Percentiles rank a stretch among this genome's conserved stretches.
These are phyloP conservation scores for Patellifolia procumbens DNA, from an alignment of 179 eudicot species.

Conservation along the genomic window DNA sequence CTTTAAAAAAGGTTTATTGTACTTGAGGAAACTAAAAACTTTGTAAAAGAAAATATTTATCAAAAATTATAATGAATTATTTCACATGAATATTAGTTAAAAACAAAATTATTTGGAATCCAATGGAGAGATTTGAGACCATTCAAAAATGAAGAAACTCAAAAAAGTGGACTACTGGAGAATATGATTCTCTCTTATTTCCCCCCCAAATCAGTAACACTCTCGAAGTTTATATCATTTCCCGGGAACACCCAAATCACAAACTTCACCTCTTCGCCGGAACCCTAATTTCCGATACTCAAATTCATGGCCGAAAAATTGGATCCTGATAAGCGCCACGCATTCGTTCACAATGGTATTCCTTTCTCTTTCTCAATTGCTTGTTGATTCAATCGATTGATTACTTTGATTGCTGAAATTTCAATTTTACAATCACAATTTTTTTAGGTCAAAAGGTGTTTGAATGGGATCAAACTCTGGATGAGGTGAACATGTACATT, in stretches of 20 bases:
- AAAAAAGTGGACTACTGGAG: no score
- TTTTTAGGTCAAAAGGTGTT: conserved; percentile 83
- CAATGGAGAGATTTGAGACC: no score
- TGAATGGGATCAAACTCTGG: conserved; percentile 97
- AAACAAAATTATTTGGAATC: no score
- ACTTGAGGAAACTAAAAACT: no score
- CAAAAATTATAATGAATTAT: no score
- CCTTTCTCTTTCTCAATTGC: not conserved
- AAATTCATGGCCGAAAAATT: conserved; percentile 76
- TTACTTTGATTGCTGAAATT: conserved; percentile 14
- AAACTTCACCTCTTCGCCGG: not conserved
- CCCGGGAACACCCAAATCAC: conserved; percentile 7
- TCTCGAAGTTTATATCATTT: no score
- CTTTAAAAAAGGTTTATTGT: no score
- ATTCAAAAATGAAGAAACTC: no score
- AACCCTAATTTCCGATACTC: conserved; percentile 15
- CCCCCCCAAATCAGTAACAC: no score
- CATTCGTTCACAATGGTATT: conserved; percentile 77
- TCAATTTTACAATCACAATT: not conserved
- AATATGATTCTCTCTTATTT: no score
- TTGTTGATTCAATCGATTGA: not conserved
- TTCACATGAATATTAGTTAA: no score
- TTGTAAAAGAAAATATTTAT: no score
- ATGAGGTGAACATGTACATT: conserved; percentile 91
- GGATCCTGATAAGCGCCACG: conserved; percentile 83